Conservation (phyloP, 2,329 filamentous ascomycete genomes). For the Ophiostoma piceae region DNA sequence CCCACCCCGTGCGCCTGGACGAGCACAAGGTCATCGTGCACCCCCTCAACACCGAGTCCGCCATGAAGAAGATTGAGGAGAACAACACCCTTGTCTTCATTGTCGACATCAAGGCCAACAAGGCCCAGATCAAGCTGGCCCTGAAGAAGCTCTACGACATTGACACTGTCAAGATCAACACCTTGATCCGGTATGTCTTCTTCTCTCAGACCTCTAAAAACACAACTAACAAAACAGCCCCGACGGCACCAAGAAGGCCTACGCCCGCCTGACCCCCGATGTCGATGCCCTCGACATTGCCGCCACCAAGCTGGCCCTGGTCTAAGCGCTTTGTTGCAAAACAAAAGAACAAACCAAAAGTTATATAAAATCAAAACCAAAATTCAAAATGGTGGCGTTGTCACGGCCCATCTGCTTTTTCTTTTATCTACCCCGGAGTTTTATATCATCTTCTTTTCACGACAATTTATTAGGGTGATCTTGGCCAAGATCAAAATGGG, state of each 20-base stretch:
- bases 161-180: slow-evolving; percentile 98
- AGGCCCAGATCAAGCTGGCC: slow-evolving; percentile 97
- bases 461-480: slow-evolving; percentile 9
- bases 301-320: slow-evolving; percentile 96
- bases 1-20: slow-evolving; percentile 85
- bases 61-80: slow-evolving; percentile 99
- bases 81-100: slow-evolving; percentile 99
- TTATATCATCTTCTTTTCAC: slow-evolving; percentile 6
- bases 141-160: slow-evolving; percentile 99
- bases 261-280: slow-evolving; percentile 88
- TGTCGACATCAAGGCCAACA: slow-evolving; percentile 96
- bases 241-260: slow-evolving; percentile 98
- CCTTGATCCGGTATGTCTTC: slow-evolving; percentile 75
- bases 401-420: slow-evolving; percentile 9
- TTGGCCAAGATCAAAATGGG: slow-evolving; percentile 19
- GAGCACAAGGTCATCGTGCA: slow-evolving; percentile 97
- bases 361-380: slow-evolving; percentile 11
- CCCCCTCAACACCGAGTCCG: slow-evolving; percentile 98
- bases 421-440: slow-evolving; percentile 10
- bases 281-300: slow-evolving; percentile 99
- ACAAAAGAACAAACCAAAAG: slow-evolving; percentile 7
- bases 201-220: too few relatives aligned
- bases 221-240: slow-evolving; percentile 58
- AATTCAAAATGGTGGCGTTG: slow-evolving; percentile 18
- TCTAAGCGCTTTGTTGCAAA: slow-evolving; percentile 53